A percentile compares a stretch with the other conserved stretches of the same genome.
Evolutionary conservation across 106 monocot genomes (phyloP).

Genomic region (Dendrobium catenatum): DNA sequence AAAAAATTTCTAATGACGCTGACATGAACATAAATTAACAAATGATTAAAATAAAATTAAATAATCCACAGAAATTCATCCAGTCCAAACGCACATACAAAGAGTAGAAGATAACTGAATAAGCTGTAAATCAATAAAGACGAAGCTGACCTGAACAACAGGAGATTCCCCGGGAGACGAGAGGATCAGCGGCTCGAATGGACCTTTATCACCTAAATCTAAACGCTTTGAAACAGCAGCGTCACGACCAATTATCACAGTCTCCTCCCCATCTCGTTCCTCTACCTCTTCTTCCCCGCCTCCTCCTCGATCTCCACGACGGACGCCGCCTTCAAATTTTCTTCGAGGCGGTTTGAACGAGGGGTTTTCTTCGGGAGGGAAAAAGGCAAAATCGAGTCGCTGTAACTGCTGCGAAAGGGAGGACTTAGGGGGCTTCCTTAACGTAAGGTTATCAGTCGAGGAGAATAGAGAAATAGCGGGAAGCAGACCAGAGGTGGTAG

Average conservation of each 20-base stretch:
- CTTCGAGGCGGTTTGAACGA: background rate
- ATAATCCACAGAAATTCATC: background rate
- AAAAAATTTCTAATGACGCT: background rate
- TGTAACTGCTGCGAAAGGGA: constrained; percentile 74
- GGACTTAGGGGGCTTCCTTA: constrained; percentile 71
- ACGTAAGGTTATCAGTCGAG: constrained; percentile 1
- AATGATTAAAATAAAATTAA: background rate
- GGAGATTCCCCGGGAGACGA: constrained; percentile 48
- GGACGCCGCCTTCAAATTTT: background rate
- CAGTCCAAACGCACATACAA: background rate
- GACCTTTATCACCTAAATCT: constrained; percentile 31
- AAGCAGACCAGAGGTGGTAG: background rate
- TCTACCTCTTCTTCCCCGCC: constrained; percentile 20
- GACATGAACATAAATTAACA: background rate
- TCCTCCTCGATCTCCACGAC: background rate
- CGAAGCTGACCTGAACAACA: constrained; percentile 38
- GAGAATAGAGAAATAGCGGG: background rate
- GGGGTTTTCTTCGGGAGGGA: background rate
- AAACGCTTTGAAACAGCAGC: background rate
- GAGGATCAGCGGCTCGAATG: constrained; percentile 71
- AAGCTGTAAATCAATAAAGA: background rate
- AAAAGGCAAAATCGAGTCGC: constrained; percentile 35
- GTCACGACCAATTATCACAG: background rate
- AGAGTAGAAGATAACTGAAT: background rate
- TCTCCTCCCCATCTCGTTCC: background rate